Percentiles rank a stretch among this genome's conserved stretches.
phyloP scores from a whole-genome alignment of 2,329 filamentous ascomycete species.

The Neurospora crassa region DNA sequence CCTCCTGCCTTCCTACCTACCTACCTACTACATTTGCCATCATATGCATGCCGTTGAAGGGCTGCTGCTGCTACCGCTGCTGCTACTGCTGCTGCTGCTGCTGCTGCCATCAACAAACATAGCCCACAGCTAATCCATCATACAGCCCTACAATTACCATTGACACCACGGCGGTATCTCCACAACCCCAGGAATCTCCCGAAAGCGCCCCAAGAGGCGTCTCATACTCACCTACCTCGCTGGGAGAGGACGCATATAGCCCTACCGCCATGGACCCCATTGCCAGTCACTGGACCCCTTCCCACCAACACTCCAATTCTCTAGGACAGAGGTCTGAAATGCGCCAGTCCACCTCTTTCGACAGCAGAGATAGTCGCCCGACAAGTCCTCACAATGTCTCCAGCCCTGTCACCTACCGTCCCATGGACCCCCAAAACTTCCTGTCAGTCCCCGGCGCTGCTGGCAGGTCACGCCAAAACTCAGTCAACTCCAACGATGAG shows the following conservation, averaged over 20 bases:
- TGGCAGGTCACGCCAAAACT: slow-evolving; percentile 53
- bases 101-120: neutral
- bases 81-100: neutral
- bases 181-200: slow-evolving; percentile 22
- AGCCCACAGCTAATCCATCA: neutral
- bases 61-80: neutral
- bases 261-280: slow-evolving; percentile 28
- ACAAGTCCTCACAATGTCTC: slow-evolving; percentile 67
- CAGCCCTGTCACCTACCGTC: slow-evolving; percentile 39
- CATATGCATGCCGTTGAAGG: neutral
- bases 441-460: slow-evolving; percentile 54
- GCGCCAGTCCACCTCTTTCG: slow-evolving; percentile 50
- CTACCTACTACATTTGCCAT: neutral
- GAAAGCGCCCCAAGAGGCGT: slow-evolving; percentile 19
- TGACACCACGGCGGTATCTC: slow-evolving; percentile 35
- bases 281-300: slow-evolving; percentile 18
- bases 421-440: slow-evolving; percentile 43
- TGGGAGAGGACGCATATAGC: slow-evolving; percentile 31
- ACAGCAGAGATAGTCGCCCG: slow-evolving; percentile 56
- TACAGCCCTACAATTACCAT: slow-evolving; percentile 46
- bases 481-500: slow-evolving; percentile 57
- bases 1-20: neutral
- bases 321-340: slow-evolving; percentile 31
- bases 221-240: slow-evolving; percentile 26
- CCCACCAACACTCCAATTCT: slow-evolving; percentile 20